Percentiles rank a stretch among this genome's conserved stretches.
Conservation (phyloP, 208 protist species). For the Trypanosoma lewisi region DNA sequence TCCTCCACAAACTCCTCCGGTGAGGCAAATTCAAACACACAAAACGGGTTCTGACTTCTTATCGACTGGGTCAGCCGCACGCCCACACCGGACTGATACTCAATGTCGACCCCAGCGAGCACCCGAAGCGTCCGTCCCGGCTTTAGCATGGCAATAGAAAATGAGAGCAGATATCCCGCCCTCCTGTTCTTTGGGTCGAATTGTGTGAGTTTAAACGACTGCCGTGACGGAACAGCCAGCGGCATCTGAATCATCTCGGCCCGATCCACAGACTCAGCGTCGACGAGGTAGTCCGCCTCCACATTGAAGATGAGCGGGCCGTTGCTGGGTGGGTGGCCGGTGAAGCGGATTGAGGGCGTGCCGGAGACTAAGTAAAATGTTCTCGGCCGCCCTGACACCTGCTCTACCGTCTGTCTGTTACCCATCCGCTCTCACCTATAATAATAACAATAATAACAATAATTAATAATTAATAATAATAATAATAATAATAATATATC, state of each 20-base stretch:
- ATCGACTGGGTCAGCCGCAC: slow-evolving; percentile 26
- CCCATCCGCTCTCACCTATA: slow-evolving; percentile 13
- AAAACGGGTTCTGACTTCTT: slow-evolving; percentile 31
- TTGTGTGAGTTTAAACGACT: slow-evolving; percentile 30
- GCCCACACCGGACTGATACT: slow-evolving; percentile 31
- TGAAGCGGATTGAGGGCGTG: slow-evolving; percentile 51
- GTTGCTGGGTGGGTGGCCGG: slow-evolving; percentile 20
- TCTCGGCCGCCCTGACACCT: slow-evolving; percentile 15
- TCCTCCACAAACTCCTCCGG: slow-evolving; percentile 13
- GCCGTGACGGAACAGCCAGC: slow-evolving; percentile 30
- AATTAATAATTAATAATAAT: too few species aligned
- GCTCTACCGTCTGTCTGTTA: neutral
- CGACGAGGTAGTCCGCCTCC: slow-evolving; percentile 41
- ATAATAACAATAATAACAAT: too few species aligned
- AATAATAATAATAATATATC: too few species aligned
- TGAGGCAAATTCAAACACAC: slow-evolving; percentile 17
- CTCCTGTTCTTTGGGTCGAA: slow-evolving; percentile 1
- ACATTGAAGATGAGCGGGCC: slow-evolving; percentile 70
- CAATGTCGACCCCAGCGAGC: slow-evolving; percentile 33
- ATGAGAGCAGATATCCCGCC: slow-evolving; percentile 14
- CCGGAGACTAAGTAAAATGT: slow-evolving; percentile 69
- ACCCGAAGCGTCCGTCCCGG: slow-evolving; percentile 27
- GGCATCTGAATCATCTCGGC: slow-evolving; percentile 46
- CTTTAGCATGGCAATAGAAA: slow-evolving; percentile 1
- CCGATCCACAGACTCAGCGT: slow-evolving; percentile 37